These are phyloP conservation scores for Graphilbum fragrans DNA, from an alignment of 2,329 filamentous ascomycete genomes.

Conservation along the genomic window DNA sequence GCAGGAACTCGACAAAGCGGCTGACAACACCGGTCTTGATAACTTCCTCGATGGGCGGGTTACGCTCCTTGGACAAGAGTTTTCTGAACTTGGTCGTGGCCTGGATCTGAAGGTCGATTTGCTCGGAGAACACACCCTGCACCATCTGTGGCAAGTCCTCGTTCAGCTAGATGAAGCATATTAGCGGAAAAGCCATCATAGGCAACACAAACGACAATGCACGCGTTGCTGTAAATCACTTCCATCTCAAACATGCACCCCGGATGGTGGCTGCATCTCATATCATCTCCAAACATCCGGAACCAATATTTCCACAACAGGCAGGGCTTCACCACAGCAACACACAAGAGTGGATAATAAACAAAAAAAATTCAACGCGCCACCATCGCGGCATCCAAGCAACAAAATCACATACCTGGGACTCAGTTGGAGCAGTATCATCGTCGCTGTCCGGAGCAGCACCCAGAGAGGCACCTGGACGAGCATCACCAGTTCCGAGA, in stretches of 20 bases:
- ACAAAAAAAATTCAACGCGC: neutral
- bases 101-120: constrained; percentile 95
- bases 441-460: constrained; percentile 94
- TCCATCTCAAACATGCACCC: no score
- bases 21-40: constrained; percentile 97
- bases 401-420: constrained; percentile 55
- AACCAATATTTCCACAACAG: no score
- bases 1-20: constrained; percentile 96
- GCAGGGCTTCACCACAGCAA: no score
- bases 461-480: constrained; percentile 70
- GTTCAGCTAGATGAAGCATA: constrained; percentile 55
- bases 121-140: constrained; percentile 92
- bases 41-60: constrained; percentile 96
- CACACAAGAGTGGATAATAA: neutral
- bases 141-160: constrained; percentile 99
- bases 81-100: constrained; percentile 98
- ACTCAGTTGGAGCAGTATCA: constrained; percentile 88
- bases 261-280: no score
- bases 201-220: neutral
- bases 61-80: constrained; percentile 94
- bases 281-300: no score
- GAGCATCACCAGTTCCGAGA: constrained; percentile 70
- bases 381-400: no score
- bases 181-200: constrained; percentile 2
- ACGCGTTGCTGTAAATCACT: no score